Conservation (phyloP, 495 filamentous ascomycete genomes). For the Pseudotulostoma volvatum region DNA sequence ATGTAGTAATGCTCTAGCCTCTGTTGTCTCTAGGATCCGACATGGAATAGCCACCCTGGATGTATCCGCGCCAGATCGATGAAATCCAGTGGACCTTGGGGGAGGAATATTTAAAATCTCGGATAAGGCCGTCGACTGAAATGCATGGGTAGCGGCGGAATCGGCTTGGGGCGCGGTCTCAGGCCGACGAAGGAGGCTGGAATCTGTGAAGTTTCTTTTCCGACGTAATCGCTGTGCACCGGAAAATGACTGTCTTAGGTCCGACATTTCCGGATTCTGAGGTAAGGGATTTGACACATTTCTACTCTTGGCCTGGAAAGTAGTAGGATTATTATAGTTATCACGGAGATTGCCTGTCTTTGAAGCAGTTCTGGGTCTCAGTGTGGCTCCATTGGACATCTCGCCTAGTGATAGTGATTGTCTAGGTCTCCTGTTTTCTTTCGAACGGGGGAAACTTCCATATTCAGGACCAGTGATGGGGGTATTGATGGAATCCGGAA, state of each 20-base stretch:
- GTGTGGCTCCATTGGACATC: conserved; percentile 7
- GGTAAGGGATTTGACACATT: conserved; percentile 5
- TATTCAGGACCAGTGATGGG: too few relatives aligned
- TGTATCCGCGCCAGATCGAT: too few relatives aligned
- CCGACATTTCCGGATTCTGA: not conserved
- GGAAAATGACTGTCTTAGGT: not conserved
- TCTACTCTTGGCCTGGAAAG: conserved; percentile 1
- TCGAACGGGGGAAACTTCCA: not conserved
- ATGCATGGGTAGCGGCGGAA: too few relatives aligned
- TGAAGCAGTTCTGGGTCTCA: not conserved
- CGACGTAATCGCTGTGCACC: conserved; percentile 10
- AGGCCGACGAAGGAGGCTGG: conserved; percentile 21
- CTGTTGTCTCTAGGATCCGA: not conserved
- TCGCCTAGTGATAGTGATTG: conserved; percentile 18
- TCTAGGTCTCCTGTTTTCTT: conserved; percentile 9
- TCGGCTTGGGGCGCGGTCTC: conserved; percentile 8
- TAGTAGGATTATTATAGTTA: not conserved
- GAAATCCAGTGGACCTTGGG: too few relatives aligned
- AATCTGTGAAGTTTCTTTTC: conserved; percentile 29
- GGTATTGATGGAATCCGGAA: not conserved
- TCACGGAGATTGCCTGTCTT: not conserved
- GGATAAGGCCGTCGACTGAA: too few relatives aligned
- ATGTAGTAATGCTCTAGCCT: not conserved
- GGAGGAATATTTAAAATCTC: too few relatives aligned
- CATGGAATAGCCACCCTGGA: not conserved